These are phyloP conservation scores for Chlorella variabilis DNA, from an alignment of 163 green algal species.

Conservation along the genomic window DNA sequence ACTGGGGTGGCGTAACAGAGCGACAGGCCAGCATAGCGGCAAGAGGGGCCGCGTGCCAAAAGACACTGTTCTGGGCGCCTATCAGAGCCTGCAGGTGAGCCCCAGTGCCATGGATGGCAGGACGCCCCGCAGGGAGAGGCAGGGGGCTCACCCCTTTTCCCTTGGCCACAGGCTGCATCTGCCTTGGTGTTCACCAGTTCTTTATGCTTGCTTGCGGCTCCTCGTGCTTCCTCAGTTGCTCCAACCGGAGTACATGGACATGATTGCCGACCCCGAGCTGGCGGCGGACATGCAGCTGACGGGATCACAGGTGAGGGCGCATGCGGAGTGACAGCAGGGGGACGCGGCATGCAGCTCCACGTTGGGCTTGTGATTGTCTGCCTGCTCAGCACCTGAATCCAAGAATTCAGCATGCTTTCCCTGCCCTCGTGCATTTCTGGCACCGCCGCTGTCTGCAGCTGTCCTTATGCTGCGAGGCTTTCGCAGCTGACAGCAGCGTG, in stretches of 20 bases:
- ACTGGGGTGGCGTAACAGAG: neutral
- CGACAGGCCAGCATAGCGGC: neutral
- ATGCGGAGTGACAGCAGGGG: neutral
- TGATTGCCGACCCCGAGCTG: neutral
- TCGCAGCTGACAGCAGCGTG: conserved; percentile 1
- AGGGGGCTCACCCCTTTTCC: neutral
- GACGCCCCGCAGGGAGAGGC: too few species aligned
- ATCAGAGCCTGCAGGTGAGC: conserved; percentile 12
- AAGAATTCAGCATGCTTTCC: neutral
- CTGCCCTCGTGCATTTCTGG: neutral
- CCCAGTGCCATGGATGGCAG: neutral
- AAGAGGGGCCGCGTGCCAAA: neutral
- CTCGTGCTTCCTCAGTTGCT: neutral
- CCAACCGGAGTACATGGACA: neutral
- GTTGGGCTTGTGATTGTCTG: neutral
- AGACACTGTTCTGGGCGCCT: conserved; percentile 4
- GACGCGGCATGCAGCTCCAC: neutral
- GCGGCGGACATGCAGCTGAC: conserved; percentile 1
- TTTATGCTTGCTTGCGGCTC: neutral
- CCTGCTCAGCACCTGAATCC: neutral
- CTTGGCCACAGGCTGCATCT: too few species aligned
- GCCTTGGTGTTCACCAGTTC: neutral
- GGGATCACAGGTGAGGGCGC: neutral
- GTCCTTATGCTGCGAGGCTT: conserved; percentile 12
- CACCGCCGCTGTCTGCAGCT: neutral